Conservation (phyloP, 1,139 yeast genomes). For the Taphrina sp. region DNA sequence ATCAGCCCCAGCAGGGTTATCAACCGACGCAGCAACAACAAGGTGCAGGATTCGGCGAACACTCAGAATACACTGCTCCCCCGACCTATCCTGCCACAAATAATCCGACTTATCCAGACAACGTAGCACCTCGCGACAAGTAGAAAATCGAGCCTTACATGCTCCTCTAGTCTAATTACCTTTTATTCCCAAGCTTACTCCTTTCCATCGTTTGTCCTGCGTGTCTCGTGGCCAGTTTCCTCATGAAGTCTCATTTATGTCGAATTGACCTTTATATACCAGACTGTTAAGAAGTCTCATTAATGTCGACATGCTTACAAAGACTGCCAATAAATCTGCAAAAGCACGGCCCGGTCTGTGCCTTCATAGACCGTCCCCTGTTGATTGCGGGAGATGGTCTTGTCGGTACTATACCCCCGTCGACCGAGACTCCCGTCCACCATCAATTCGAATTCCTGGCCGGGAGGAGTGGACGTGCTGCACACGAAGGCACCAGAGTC, state of each 20-base stretch:
- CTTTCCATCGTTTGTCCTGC: too few relatives aligned
- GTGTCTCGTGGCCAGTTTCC: too few relatives aligned
- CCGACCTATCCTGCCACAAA: constrained; percentile 5
- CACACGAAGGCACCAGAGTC: neutral
- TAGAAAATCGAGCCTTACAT: too few relatives aligned
- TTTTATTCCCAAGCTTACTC: too few relatives aligned
- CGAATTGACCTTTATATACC: too few relatives aligned
- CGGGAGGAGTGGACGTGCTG: neutral
- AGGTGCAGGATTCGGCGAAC: too few relatives aligned
- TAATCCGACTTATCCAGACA: constrained; percentile 3
- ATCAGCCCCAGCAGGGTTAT: neutral
- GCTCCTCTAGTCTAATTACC: too few relatives aligned
- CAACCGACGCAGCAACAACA: neutral
- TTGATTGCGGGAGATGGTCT: neutral
- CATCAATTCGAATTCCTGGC: constrained; percentile 2
- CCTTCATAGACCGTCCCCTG: constrained; percentile 4
- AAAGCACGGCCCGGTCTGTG: neutral
- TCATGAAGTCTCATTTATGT: too few relatives aligned
- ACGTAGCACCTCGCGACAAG: constrained; percentile 4
- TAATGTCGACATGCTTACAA: neutral
- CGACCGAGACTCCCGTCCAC: constrained; percentile 3
- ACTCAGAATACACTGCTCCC: constrained; percentile 4
- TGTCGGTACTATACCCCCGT: neutral
- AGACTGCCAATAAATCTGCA: constrained; percentile 1
- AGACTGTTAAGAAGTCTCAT: too few relatives aligned